Evolutionary conservation across 2,329 filamentous ascomycete genomes (phyloP).

Genomic region (Trichoderma koningii): DNA sequence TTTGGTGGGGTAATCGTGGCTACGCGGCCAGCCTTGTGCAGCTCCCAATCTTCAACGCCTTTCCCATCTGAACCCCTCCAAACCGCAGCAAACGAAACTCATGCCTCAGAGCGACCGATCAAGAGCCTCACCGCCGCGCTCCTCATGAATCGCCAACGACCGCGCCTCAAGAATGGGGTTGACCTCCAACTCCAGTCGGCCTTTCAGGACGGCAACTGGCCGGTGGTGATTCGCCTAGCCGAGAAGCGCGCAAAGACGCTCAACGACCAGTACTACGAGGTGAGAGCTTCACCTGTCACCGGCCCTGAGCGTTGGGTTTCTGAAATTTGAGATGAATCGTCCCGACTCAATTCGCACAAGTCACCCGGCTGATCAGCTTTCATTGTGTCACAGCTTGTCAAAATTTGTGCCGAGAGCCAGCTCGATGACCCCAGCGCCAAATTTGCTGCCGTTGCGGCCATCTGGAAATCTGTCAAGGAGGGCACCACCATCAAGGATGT

Average conservation of each 20-base stretch:
- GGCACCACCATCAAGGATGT: conserved; percentile 51
- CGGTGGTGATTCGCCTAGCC: conserved; percentile 52
- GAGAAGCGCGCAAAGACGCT: conserved; percentile 52
- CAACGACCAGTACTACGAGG: conserved; percentile 60
- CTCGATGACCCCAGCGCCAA: conserved; percentile 53
- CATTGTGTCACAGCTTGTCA: conserved; percentile 49
- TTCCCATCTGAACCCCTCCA: conserved; percentile 18
- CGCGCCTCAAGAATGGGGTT: conserved; percentile 51
- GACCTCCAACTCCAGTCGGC: conserved; percentile 58
- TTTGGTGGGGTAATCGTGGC: conserved; percentile 18
- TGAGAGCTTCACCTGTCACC: conserved; percentile 35
- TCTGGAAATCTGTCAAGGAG: conserved; percentile 52
- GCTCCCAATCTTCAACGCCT: background rate
- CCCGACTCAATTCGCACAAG: too few species aligned
- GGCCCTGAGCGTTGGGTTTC: background rate
- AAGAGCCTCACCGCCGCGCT: conserved; percentile 9
- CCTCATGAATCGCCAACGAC: conserved; percentile 41
- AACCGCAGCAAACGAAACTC: conserved; percentile 4
- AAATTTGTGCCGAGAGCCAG: conserved; percentile 54
- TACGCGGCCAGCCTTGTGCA: conserved; percentile 11
- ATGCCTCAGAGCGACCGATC: conserved; percentile 2
- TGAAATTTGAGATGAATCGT: too few species aligned
- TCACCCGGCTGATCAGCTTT: background rate
- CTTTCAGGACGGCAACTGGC: conserved; percentile 58
- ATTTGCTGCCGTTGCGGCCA: conserved; percentile 46